A percentile compares a stretch with the other conserved stretches of the same genome.
phyloP scores from a whole-genome alignment of 2,329 filamentous ascomycete species.

The Exophiala xenobiotica region DNA sequence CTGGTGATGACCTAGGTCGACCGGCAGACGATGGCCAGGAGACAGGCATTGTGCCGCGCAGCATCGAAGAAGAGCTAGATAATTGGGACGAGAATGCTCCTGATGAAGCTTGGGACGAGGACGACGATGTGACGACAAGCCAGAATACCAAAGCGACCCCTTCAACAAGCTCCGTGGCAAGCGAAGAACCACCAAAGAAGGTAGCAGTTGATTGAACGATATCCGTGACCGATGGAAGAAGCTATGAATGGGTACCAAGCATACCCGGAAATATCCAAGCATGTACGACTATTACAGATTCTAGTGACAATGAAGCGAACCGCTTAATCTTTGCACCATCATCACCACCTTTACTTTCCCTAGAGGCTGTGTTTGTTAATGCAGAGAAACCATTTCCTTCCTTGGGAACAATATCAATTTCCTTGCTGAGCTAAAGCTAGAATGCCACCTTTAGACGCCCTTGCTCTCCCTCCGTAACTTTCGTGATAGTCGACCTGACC shows the following conservation, averaged over 20 bases:
- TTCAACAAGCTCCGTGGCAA: slow-evolving; percentile 29
- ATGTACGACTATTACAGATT: slow-evolving; percentile 14
- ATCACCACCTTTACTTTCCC: too few relatives aligned
- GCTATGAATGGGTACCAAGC: not conserved
- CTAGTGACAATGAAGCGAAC: not conserved
- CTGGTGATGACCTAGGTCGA: slow-evolving; percentile 9
- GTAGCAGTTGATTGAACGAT: slow-evolving; percentile 25
- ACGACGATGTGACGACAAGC: slow-evolving; percentile 43
- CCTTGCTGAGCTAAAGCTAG: too few relatives aligned
- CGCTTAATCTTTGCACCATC: not conserved
- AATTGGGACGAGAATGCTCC: slow-evolving; percentile 89
- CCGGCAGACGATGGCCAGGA: slow-evolving; percentile 26
- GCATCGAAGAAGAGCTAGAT: slow-evolving; percentile 79
- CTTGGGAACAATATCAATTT: too few relatives aligned
- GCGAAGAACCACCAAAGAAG: slow-evolving; percentile 30
- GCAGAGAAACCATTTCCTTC: too few relatives aligned
- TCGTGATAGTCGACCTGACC: too few relatives aligned
- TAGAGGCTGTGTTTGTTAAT: too few relatives aligned
- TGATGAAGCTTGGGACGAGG: slow-evolving; percentile 62
- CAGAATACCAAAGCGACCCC: slow-evolving; percentile 32
- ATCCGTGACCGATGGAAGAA: not conserved
- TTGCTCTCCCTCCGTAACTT: too few relatives aligned
- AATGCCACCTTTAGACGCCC: too few relatives aligned
- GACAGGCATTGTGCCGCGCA: slow-evolving; percentile 35
- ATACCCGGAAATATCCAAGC: slow-evolving; percentile 4